Percentiles rank a stretch among this genome's conserved stretches.
Evolutionary conservation across 2,329 filamentous ascomycete genomes (phyloP).

Genomic region (Epichloe bromicola): DNA sequence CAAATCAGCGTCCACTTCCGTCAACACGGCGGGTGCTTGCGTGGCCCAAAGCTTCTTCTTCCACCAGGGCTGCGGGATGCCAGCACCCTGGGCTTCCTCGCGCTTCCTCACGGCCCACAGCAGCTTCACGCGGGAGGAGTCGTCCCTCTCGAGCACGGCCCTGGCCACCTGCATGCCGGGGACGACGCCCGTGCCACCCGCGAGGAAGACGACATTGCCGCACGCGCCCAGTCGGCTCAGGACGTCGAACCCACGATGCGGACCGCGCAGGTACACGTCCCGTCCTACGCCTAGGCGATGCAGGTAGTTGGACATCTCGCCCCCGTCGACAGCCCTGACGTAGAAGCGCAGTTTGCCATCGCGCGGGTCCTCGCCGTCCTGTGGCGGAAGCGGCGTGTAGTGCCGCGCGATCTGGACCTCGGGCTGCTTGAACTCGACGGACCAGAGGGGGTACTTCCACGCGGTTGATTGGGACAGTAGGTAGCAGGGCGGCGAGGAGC

Average conservation of each 20-base stretch:
- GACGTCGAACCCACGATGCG: constrained; percentile 54
- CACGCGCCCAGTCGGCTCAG: constrained; percentile 16
- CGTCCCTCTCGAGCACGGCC: constrained; percentile 36
- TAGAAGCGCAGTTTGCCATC: constrained; percentile 51
- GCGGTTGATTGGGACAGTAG: constrained; percentile 10
- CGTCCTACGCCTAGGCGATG: constrained; percentile 49
- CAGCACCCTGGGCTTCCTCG: constrained; percentile 30
- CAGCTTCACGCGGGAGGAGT: constrained; percentile 42
- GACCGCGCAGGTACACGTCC: constrained; percentile 64
- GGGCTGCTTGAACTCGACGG: constrained; percentile 87
- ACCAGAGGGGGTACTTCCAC: constrained; percentile 56
- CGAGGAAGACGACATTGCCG: constrained; percentile 61
- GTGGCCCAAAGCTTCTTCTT: constrained; percentile 12
- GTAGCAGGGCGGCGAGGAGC: constrained; percentile 15
- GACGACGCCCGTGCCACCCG: constrained; percentile 85
- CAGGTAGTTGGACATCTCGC: constrained; percentile 79
- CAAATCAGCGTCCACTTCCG: constrained; percentile 11
- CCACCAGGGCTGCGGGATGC: constrained; percentile 12
- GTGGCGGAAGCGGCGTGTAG: constrained; percentile 74
- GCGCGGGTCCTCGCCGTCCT: constrained; percentile 14
- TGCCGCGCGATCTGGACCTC: constrained; percentile 82
- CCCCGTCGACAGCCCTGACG: constrained; percentile 63
- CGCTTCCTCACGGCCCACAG: constrained; percentile 67
- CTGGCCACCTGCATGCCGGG: constrained; percentile 73
- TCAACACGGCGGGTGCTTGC: constrained; percentile 9